These are phyloP conservation scores for Entomortierella beljakovae DNA, from an alignment of 192 early-diverging fungal genomes.

Conservation along the genomic window DNA sequence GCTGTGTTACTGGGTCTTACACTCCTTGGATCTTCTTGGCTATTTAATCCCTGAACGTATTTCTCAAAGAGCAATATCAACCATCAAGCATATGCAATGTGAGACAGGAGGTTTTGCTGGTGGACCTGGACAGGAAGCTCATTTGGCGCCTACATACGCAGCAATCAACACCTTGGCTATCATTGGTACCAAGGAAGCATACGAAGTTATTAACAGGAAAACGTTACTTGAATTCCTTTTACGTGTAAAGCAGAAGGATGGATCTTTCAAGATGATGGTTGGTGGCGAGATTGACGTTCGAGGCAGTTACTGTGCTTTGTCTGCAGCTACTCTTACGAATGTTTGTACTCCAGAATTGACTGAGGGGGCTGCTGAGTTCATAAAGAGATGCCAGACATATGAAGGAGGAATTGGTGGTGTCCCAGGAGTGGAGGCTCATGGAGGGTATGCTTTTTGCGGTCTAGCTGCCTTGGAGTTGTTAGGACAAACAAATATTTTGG, in stretches of 20 bases:
- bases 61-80: slow-evolving; percentile 65
- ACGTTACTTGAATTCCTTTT: slow-evolving; percentile 81
- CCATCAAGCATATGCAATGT: slow-evolving; percentile 73
- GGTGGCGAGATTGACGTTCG: slow-evolving; percentile 95
- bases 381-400: slow-evolving; percentile 82
- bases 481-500: slow-evolving; percentile 69
- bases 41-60: slow-evolving; percentile 60
- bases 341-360: slow-evolving; percentile 86
- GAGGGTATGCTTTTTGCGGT: slow-evolving; percentile 96
- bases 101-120: slow-evolving; percentile 88
- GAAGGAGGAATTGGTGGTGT: slow-evolving; percentile 92
- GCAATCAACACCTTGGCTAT: slow-evolving; percentile 85
- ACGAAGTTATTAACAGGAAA: slow-evolving; percentile 71
- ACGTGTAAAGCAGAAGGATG: slow-evolving; percentile 85
- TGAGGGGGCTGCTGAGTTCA: slow-evolving; percentile 66
- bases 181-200: slow-evolving; percentile 80
- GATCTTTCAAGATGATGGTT: slow-evolving; percentile 90
- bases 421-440: slow-evolving; percentile 92
- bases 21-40: slow-evolving; percentile 84
- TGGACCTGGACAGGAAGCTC: slow-evolving; percentile 86
- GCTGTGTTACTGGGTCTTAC: slow-evolving; percentile 92
- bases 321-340: slow-evolving; percentile 82
- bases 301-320: slow-evolving; percentile 89
- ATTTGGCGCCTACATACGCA: slow-evolving; percentile 92
- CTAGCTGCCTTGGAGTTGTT: slow-evolving; percentile 88